Conservation (phyloP, 305 asterid species). For the Solanum hybrid region DNA sequence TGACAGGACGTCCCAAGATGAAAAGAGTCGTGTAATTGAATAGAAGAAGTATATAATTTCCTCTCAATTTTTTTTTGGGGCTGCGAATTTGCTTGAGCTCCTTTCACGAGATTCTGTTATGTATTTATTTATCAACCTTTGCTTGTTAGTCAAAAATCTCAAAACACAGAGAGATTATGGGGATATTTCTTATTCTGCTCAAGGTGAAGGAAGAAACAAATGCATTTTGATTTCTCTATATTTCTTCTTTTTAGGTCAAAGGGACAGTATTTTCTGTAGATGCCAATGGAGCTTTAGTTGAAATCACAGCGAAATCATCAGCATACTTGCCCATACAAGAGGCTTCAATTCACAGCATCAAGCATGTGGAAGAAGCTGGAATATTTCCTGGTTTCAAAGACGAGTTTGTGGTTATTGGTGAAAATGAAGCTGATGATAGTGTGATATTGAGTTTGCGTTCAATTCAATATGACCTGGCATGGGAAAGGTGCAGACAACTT, state of each 20-base stretch:
- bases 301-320: slow-evolving; percentile 81
- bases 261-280: slow-evolving; percentile 69
- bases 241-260: slow-evolving; percentile 44
- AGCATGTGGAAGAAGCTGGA: slow-evolving; percentile 77
- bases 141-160: background rate
- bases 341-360: slow-evolving; percentile 67
- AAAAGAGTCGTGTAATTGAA: background rate
- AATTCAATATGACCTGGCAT: slow-evolving; percentile 75
- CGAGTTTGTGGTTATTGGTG: slow-evolving; percentile 70
- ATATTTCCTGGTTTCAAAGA: slow-evolving; percentile 71
- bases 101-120: background rate
- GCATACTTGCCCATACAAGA: slow-evolving; percentile 84
- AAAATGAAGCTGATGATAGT: slow-evolving; percentile 66
- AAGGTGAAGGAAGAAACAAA: background rate
- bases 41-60: background rate
- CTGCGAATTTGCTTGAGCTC: background rate
- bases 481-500: slow-evolving; percentile 94
- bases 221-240: background rate
- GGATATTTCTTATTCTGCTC: background rate
- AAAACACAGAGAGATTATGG: background rate
- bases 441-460: slow-evolving; percentile 64
- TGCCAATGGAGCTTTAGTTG: slow-evolving; percentile 83
- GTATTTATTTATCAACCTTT: background rate
- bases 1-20: background rate
- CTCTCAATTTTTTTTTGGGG: background rate